Evolutionary conservation across 2,329 filamentous ascomycete species (phyloP).

Genomic region (Fusarium coicis): DNA sequence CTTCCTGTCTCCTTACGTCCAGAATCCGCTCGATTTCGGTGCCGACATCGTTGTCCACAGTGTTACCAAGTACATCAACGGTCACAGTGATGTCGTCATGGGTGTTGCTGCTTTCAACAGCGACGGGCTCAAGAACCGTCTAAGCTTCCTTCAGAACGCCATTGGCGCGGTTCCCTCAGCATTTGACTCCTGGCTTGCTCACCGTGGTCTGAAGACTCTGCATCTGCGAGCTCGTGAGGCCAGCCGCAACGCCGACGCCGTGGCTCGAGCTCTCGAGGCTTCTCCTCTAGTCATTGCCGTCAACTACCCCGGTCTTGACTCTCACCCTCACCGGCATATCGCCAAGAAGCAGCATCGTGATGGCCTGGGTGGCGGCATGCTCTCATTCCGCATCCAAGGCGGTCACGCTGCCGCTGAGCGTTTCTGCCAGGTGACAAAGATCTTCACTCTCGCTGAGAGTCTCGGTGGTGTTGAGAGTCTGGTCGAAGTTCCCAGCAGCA

Average conservation of each 20-base stretch:
- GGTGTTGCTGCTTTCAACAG: conserved; percentile 96
- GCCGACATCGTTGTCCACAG: conserved; percentile 97
- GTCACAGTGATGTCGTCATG: conserved; percentile 97
- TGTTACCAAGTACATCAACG: conserved; percentile 99
- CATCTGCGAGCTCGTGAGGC: conserved; percentile 92
- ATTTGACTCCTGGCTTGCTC: conserved; percentile 98
- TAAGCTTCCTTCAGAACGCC: conserved; percentile 95
- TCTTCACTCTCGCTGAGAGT: conserved; percentile 94
- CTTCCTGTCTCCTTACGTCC: conserved; percentile 94
- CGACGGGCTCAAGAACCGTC: conserved; percentile 77
- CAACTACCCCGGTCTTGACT: conserved; percentile 93
- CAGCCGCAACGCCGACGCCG: conserved; percentile 79
- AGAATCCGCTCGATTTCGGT: conserved; percentile 94
- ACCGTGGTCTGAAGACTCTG: conserved; percentile 95
- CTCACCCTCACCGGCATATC: conserved; percentile 86
- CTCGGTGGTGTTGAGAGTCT: conserved; percentile 93
- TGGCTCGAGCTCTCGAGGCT: conserved; percentile 80
- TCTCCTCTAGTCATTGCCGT: conserved; percentile 87
- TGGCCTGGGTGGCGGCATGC: conserved; percentile 96
- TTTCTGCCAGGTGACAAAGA: conserved; percentile 89
- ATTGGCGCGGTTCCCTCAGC: conserved; percentile 94
- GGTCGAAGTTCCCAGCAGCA: conserved; percentile 90
- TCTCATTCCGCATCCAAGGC: conserved; percentile 92
- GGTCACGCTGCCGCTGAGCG: conserved; percentile 86
- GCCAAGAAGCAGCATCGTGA: conserved; percentile 92